These are phyloP conservation scores for Podospora appendiculata DNA, from an alignment of 495 filamentous ascomycete species.

Conservation along the genomic window DNA sequence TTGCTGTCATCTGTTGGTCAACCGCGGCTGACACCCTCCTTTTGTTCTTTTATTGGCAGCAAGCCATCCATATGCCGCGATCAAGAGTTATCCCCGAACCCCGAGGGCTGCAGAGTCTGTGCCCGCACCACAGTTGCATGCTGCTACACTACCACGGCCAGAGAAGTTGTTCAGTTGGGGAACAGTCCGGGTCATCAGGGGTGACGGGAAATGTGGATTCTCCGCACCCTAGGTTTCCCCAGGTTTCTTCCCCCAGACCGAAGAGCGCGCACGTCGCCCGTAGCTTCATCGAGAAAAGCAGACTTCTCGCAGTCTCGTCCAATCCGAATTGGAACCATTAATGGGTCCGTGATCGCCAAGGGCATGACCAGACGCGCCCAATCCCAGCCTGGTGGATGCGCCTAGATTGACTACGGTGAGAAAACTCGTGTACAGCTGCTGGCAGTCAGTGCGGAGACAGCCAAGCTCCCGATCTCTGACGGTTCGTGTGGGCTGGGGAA, in stretches of 20 bases:
- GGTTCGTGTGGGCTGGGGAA: slow-evolving; percentile 9
- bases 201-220: slow-evolving; percentile 12
- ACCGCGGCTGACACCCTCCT: not conserved
- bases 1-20: not conserved
- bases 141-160: too few relatives aligned
- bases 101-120: not conserved
- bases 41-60: not conserved
- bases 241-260: not conserved
- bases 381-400: slow-evolving; percentile 6
- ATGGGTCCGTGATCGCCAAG: not conserved
- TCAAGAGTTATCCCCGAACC: slow-evolving; percentile 3
- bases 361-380: slow-evolving; percentile 1
- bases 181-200: not conserved
- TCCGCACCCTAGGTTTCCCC: slow-evolving; percentile 4
- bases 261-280: too few relatives aligned
- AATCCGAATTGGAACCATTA: not conserved
- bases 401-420: not conserved
- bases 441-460: slow-evolving; percentile 10
- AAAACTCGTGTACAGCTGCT: not conserved
- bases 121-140: not conserved
- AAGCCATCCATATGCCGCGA: not conserved
- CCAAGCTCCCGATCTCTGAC: not conserved
- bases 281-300: too few relatives aligned
- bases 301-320: too few relatives aligned
- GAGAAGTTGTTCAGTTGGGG: too few relatives aligned